Base-by-base conservation (phyloP, 1,284 basidiomycete species). In the Naganishia liquefaciens region DNA sequence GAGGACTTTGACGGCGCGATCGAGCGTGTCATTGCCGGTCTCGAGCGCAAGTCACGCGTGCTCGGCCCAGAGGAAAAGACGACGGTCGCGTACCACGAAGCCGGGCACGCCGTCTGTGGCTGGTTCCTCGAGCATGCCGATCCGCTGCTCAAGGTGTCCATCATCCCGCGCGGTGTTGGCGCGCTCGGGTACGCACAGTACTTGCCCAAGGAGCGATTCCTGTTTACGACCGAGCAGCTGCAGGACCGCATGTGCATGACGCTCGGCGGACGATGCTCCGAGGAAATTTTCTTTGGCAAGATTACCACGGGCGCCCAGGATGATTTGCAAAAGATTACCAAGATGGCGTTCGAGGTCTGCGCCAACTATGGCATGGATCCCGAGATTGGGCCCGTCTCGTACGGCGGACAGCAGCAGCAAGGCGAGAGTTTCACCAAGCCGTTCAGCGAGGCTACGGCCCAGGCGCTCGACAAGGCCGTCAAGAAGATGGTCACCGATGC, bases 91-190 rank as follows among this genome's bases (percentile, higher is more conserved):
- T 98, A 99, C 78, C 96, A 99, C 77, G 96, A 99, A 83, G 96
- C 96, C 39, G 96, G 95, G 0, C 95, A 99, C 79, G 95, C 96
- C 27, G 88, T 99, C 54, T 95, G 92, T 74, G 95, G 95, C 21
- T 99, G 96, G 95, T 98, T 92, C 84, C 80, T 98, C 70, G 93
- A 98, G 81, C 90, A 95, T 71, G 95, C 95, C 62, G 93, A 98
- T 78, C 96, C 96, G 43, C 80, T 99, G 57, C 86, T 98, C 70
- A 98, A 98, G 81, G 95, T 99, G 63, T 97, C 93, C 75, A 99
- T 99, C 79, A 98, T 99, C 67, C 95, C 95, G 50, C 87, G 95
- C 70, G 96, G 95, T 62, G 89, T 93, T 63, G 95, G 94, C 43
- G 93, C 95, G 15, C 83, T 99, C 47, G 96, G 95, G 54, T 99